Conservation (phyloP, 2,329 filamentous ascomycete species). For the Elsinoe necatrix region DNA sequence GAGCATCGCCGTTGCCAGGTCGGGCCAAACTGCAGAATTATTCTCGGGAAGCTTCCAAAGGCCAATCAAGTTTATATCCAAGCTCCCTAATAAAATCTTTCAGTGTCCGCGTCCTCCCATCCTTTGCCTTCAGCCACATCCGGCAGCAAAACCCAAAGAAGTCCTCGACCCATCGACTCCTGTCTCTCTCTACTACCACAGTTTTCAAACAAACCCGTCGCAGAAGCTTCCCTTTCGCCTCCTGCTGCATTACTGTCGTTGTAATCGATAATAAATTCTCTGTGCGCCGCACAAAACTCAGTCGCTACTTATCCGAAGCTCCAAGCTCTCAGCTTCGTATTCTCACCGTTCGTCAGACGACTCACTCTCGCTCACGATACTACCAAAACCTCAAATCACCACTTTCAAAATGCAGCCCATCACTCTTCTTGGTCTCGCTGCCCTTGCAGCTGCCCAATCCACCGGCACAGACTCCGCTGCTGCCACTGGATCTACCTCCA, state of each 20-base stretch:
- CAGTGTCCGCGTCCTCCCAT: constrained; percentile 1
- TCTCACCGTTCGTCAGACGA: neutral
- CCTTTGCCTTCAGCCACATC: constrained; percentile 11
- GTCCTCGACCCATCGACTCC: constrained; percentile 1
- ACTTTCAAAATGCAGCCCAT: constrained; percentile 6
- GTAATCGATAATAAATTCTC: constrained; percentile 16
- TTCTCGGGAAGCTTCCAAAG: neutral
- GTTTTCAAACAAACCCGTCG: constrained; percentile 9
- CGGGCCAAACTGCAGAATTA: constrained; percentile 7
- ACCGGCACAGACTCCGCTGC: constrained; percentile 4
- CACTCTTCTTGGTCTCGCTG: constrained; percentile 8
- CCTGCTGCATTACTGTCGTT: neutral
- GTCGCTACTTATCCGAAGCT: neutral
- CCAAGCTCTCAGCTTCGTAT: neutral
- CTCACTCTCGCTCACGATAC: neutral
- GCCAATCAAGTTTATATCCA: neutral
- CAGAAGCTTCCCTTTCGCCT: constrained; percentile 4
- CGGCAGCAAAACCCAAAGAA: neutral
- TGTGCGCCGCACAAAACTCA: neutral
- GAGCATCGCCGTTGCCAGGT: neutral
- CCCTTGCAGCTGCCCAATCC: constrained; percentile 7
- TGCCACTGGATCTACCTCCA: constrained; percentile 18
- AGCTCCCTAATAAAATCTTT: neutral
- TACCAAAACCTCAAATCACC: neutral
- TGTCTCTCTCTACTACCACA: constrained; percentile 13